phyloP scores from a whole-genome alignment of 139 green algal genomes.

The Tetraselmis striata region DNA sequence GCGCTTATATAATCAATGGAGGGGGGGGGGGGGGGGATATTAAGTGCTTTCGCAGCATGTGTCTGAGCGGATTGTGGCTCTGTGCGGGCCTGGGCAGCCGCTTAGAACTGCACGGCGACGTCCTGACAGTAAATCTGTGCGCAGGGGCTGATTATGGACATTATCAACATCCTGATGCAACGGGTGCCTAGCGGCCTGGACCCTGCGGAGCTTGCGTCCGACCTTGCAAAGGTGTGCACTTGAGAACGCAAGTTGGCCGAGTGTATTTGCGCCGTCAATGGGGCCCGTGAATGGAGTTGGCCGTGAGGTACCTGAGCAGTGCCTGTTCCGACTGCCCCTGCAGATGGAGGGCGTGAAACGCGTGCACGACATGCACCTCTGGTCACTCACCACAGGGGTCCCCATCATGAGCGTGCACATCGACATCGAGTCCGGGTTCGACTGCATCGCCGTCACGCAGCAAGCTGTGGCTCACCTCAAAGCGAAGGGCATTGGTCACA shows the following conservation, averaged over 20 bases:
- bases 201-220: conserved; percentile 23
- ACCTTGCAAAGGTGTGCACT: neutral
- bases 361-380: conserved; percentile 91
- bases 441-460: conserved; percentile 19
- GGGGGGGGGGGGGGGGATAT: no score
- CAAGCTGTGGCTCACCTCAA: conserved; percentile 12
- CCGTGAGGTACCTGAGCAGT: no score
- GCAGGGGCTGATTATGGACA: conserved; percentile 68
- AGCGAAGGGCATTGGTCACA: conserved; percentile 58
- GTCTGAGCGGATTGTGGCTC: no score
- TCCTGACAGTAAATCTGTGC: no score
- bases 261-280: no score
- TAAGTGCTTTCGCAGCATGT: no score
- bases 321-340: no score
- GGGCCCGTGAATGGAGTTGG: no score
- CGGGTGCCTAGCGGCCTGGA: conserved; percentile 59
- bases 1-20: no score
- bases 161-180: conserved; percentile 90
- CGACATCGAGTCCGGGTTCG: conserved; percentile 23
- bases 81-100: no score
- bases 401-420: conserved; percentile 72
- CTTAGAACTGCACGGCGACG: no score
- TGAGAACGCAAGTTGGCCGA: no score
- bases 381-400: conserved; percentile 68
- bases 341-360: conserved; percentile 62